Conservation (phyloP, 75 land plant species). For the Ceratopteris richardii region DNA sequence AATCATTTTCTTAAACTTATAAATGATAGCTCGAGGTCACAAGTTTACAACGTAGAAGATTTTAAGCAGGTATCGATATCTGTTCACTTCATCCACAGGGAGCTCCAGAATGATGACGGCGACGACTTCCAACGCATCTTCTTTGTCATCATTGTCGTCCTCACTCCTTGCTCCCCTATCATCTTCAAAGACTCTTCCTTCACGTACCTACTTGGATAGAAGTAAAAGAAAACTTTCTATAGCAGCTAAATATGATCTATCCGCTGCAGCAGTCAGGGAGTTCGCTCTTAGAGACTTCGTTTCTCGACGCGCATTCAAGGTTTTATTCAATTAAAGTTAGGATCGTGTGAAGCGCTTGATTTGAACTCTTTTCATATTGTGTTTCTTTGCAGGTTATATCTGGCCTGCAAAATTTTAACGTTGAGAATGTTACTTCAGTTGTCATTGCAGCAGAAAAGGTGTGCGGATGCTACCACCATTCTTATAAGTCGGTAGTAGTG, state of each 20-base stretch:
- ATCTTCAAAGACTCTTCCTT: no score
- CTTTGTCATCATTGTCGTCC: no score
- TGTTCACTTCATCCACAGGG: no score
- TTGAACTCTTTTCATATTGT: neutral
- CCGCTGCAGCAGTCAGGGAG: constrained; percentile 6
- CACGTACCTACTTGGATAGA: no score
- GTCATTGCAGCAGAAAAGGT: constrained; percentile 92
- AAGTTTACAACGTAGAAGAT: no score
- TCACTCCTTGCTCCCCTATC: no score
- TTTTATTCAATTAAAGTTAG: neutral
- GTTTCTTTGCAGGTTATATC: constrained; percentile 56
- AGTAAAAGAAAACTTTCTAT: no score
- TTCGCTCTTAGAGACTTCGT: constrained; percentile 19
- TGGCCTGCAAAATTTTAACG: constrained; percentile 75
- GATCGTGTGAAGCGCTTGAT: neutral
- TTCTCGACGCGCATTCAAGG: constrained; percentile 22
- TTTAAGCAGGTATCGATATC: no score
- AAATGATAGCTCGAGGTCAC: no score
- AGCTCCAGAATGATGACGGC: no score
- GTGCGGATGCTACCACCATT: neutral
- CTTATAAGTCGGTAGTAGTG: neutral
- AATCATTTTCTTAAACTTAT: no score
- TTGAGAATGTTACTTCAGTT: constrained; percentile 62
- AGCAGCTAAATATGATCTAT: neutral
- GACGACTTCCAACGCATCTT: no score